Conservation (phyloP, 2,329 filamentous ascomycete genomes). For the Aspergillus quadrilineatus region DNA sequence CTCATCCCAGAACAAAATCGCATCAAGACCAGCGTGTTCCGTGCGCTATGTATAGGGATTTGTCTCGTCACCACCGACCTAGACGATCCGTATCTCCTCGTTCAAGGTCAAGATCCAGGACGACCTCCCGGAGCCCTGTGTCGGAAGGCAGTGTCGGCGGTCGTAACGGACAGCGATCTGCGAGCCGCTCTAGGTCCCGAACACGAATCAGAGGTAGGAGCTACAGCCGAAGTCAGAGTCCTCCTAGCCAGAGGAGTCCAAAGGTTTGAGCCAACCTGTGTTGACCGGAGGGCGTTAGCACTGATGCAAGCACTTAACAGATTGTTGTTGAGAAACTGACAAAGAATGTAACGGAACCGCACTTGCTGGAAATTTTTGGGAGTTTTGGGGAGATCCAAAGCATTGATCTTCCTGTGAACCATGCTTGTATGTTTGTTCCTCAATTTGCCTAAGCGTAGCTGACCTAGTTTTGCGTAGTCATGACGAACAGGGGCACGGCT, state of each 20-base stretch:
- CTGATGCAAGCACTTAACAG: constrained; percentile 45
- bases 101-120: constrained; percentile 30
- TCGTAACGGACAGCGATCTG: constrained; percentile 29
- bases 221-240: constrained; percentile 31
- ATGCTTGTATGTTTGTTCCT: constrained; percentile 62
- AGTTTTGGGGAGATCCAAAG: constrained; percentile 82
- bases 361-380: constrained; percentile 89
- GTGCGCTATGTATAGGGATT: constrained; percentile 26
- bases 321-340: constrained; percentile 95
- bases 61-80: constrained; percentile 32
- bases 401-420: constrained; percentile 85
- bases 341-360: constrained; percentile 86
- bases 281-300: neutral
- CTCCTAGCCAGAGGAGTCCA: constrained; percentile 34
- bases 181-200: constrained; percentile 29
- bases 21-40: neutral
- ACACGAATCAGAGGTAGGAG: constrained; percentile 31
- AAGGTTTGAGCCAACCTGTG: constrained; percentile 27
- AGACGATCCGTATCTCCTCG: constrained; percentile 38
- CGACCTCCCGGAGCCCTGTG: constrained; percentile 30
- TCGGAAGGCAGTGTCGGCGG: constrained; percentile 21
- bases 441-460: neutral
- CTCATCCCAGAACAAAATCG: too few relatives aligned
- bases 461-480: constrained; percentile 55
- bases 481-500: constrained; percentile 87